These are phyloP conservation scores for Corymbia citriodora DNA, from an alignment of 441 rosid species.

Conservation along the genomic window DNA sequence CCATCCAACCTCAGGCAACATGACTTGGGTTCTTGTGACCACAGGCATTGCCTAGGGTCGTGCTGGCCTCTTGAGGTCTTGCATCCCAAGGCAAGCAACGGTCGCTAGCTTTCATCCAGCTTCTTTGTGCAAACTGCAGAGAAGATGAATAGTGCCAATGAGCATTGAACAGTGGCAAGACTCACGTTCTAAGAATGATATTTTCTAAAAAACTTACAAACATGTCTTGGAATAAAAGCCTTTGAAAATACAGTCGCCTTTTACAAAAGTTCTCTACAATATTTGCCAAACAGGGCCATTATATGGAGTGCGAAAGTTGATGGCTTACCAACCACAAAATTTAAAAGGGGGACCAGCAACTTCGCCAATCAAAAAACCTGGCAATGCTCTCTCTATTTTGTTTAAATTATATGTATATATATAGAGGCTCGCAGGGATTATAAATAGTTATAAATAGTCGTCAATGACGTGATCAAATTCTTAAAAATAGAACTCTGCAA, in stretches of 20 bases:
- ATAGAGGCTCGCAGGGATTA: neutral
- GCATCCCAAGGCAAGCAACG: rapidly evolving
- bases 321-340: neutral
- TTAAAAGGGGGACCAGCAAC: neutral
- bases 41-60: neutral
- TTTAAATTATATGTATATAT: neutral
- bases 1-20: neutral
- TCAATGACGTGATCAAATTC: neutral
- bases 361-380: neutral
- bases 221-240: neutral
- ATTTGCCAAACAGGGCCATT: neutral
- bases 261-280: neutral
- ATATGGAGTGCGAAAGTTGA: neutral
- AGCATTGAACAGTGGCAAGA: no score
- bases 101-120: rapidly evolving
- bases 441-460: neutral
- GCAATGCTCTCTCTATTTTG: neutral
- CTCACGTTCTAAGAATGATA: neutral
- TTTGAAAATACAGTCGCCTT: no score
- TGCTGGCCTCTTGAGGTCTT: neutral
- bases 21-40: rapidly evolving
- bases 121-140: rapidly evolving
- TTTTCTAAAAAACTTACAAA: no score
- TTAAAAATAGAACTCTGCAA: neutral
- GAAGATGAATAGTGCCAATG: neutral